These are phyloP conservation scores for Spongispora temasekensis DNA, from an alignment of 1,284 basidiomycete species.

Conservation along the genomic window DNA sequence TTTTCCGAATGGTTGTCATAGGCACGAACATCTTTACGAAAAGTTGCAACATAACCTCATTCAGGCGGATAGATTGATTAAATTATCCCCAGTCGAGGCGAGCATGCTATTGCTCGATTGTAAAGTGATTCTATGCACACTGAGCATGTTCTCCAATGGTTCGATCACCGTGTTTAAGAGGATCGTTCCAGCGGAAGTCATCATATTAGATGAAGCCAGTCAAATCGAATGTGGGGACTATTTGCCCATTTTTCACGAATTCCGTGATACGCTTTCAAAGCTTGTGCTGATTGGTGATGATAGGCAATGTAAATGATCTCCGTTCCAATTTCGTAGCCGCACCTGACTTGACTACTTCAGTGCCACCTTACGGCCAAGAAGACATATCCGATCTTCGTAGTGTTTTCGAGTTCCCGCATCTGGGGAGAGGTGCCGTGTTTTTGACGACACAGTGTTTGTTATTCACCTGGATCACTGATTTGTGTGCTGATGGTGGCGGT, in stretches of 20 bases:
- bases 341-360: constrained; percentile 30
- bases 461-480: neutral
- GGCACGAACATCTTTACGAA: constrained; percentile 74
- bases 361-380: constrained; percentile 52
- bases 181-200: constrained; percentile 46
- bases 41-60: constrained; percentile 49
- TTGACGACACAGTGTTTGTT: constrained; percentile 47
- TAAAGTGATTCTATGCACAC: constrained; percentile 59
- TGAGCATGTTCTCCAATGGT: constrained; percentile 45
- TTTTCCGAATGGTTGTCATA: constrained; percentile 35
- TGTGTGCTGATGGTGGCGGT: constrained; percentile 1
- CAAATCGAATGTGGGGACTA: constrained; percentile 67
- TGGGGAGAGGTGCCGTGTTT: constrained; percentile 35
- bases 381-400: constrained; percentile 41
- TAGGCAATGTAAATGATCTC: constrained; percentile 59
- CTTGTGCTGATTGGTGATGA: constrained; percentile 76
- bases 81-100: constrained; percentile 11
- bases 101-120: constrained; percentile 38
- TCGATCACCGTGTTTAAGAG: constrained; percentile 34
- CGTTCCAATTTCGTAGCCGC: neutral
- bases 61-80: constrained; percentile 46
- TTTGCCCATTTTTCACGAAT: constrained; percentile 51
- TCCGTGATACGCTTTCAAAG: constrained; percentile 51
- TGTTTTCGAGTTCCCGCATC: constrained; percentile 48
- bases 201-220: constrained; percentile 69